phyloP scores from a whole-genome alignment of 129 eudicot genomes.

The Saussurea involucrata region DNA sequence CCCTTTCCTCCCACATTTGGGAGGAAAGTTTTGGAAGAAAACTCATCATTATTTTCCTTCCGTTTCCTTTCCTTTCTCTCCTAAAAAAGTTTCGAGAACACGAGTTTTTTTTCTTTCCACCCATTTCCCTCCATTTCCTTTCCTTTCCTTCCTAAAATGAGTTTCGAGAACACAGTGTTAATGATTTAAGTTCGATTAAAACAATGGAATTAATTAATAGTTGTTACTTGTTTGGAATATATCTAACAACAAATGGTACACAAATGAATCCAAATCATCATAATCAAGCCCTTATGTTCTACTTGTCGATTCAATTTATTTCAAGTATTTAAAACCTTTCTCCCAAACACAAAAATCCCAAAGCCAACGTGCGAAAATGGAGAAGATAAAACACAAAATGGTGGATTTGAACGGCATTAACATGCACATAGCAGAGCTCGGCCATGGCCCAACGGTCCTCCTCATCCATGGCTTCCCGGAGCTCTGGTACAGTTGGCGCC shows the following conservation, averaged over 20 bases:
- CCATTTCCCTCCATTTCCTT: no score
- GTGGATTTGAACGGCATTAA: constrained; percentile 23
- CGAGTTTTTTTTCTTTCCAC: no score
- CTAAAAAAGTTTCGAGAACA: no score
- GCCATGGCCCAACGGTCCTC: constrained; percentile 33
- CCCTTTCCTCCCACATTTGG: no score
- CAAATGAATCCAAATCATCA: neutral
- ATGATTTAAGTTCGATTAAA: neutral
- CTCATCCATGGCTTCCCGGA: constrained; percentile 39
- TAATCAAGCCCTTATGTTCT: neutral
- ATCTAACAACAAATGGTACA: neutral
- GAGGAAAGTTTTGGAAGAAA: no score
- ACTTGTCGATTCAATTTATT: neutral
- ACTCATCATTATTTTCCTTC: no score
- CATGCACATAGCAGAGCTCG: constrained; percentile 37
- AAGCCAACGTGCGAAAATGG: constrained; percentile 3
- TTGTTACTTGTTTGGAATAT: neutral
- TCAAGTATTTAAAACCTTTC: neutral
- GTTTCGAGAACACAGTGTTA: no score
- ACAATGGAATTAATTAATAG: neutral
- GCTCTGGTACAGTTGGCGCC: constrained; percentile 42
- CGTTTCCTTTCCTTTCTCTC: no score
- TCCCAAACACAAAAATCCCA: neutral
- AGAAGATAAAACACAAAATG: constrained; percentile 10
- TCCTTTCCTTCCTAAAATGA: no score